phyloP scores from a whole-genome alignment of 2,329 filamentous ascomycete genomes.

The Nigrospora oryzae region DNA sequence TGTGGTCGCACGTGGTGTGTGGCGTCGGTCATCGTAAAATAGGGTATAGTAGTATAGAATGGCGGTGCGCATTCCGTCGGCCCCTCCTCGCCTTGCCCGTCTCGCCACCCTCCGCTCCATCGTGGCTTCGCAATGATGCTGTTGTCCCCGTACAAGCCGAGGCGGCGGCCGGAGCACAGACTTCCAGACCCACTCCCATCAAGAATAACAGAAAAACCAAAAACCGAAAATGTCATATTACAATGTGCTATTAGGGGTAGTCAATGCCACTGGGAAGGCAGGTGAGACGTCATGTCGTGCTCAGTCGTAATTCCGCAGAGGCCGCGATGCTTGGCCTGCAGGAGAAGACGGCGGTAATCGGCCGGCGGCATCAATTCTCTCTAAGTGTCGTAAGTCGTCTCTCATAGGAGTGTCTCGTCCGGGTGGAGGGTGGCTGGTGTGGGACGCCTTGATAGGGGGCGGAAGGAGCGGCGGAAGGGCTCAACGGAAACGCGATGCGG shows the following conservation, averaged over 20 bases:
- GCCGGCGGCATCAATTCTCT: constrained; percentile 16
- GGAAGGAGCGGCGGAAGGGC: not conserved
- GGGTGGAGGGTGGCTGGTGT: constrained; percentile 10
- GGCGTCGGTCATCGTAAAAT: constrained; percentile 18
- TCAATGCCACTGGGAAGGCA: not conserved
- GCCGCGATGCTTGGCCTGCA: not conserved
- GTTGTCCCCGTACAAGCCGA: no score
- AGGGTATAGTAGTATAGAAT: constrained; percentile 14
- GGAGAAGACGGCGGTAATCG: not conserved
- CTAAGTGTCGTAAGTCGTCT: constrained; percentile 27
- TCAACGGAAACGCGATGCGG: constrained; percentile 21
- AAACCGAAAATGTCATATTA: constrained; percentile 20
- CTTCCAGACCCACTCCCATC: constrained; percentile 8
- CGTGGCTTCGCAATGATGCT: no score
- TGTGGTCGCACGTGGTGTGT: constrained; percentile 5
- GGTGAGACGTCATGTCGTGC: not conserved
- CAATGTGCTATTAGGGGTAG: constrained; percentile 16
- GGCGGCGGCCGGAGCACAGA: not conserved
- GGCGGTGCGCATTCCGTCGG: not conserved
- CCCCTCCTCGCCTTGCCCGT: constrained; percentile 2
- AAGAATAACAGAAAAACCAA: constrained; percentile 9
- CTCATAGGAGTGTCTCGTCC: constrained; percentile 18
- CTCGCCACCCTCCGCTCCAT: no score
- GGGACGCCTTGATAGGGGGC: constrained; percentile 5
- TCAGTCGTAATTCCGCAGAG: not conserved